Percentiles rank a stretch among this genome's conserved stretches.
These are phyloP conservation scores for Schwanniomyces yamadae DNA, from an alignment of 805 yeast genomes.

Conservation along the genomic window DNA sequence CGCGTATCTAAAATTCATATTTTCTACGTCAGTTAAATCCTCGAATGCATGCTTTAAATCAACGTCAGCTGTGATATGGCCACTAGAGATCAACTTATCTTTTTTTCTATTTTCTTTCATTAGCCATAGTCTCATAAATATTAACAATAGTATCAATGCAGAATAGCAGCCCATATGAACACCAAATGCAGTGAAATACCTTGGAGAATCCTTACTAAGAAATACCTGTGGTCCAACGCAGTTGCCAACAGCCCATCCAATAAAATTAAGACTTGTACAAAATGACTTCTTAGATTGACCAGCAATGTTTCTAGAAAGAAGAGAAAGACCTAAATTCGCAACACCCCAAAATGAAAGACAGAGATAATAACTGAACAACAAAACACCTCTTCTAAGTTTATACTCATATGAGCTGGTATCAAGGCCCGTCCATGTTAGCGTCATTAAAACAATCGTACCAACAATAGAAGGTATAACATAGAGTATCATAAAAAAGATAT, in stretches of 20 bases:
- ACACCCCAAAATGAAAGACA: slow-evolving; percentile 26
- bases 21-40: slow-evolving; percentile 24
- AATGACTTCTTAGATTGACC: slow-evolving; percentile 25
- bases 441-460: slow-evolving; percentile 22
- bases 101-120: slow-evolving; percentile 14
- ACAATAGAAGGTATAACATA: slow-evolving; percentile 20
- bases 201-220: slow-evolving; percentile 21
- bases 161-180: slow-evolving; percentile 17
- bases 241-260: slow-evolving; percentile 26
- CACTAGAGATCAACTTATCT: slow-evolving; percentile 9
- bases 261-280: slow-evolving; percentile 20
- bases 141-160: slow-evolving; percentile 16
- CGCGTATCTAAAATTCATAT: slow-evolving; percentile 10
- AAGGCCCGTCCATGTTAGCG: slow-evolving; percentile 8
- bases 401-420: slow-evolving; percentile 1
- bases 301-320: slow-evolving; percentile 18
- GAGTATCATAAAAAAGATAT: slow-evolving; percentile 15
- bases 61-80: slow-evolving; percentile 6
- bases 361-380: slow-evolving; percentile 25
- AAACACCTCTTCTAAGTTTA: slow-evolving; percentile 26
- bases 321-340: slow-evolving; percentile 20
- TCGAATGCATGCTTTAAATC: slow-evolving; percentile 20
- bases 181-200: slow-evolving; percentile 19
- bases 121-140: slow-evolving; percentile 12
- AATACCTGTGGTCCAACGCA: slow-evolving; percentile 25